A percentile compares a stretch with the other conserved stretches of the same genome.
Evolutionary conservation across 306 rosid genomes (phyloP).

Genomic region (Cucumis cinereus): DNA sequence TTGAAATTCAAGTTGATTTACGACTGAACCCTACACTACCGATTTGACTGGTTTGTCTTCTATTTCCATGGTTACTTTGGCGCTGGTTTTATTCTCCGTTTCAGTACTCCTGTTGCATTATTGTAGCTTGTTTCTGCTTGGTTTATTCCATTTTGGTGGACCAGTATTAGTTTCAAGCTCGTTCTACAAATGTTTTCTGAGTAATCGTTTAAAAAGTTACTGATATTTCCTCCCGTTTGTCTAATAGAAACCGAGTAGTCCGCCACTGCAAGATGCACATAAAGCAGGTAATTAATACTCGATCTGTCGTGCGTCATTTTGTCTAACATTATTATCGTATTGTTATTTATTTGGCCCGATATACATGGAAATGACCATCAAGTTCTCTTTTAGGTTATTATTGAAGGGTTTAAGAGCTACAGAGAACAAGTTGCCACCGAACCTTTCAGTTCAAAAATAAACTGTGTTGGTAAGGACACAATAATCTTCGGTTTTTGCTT

Average conservation of each 20-base stretch:
- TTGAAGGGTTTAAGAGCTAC: constrained; percentile 96
- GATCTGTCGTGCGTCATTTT: neutral
- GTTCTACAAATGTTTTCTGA: neutral
- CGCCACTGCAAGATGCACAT: constrained; percentile 60
- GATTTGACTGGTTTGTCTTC: neutral
- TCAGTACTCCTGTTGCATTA: neutral
- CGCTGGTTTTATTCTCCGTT: neutral
- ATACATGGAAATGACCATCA: constrained; percentile 1
- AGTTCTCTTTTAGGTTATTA: constrained; percentile 40
- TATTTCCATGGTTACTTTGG: neutral
- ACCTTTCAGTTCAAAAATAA: constrained; percentile 91
- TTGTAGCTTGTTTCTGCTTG: neutral
- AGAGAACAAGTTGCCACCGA: constrained; percentile 85
- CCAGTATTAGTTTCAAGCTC: neutral
- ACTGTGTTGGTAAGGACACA: constrained; percentile 76
- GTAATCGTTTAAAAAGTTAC: neutral
- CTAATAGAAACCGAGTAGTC: constrained; percentile 25
- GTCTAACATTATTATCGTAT: neutral
- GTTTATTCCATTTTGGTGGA: neutral
- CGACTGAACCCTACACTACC: neutral
- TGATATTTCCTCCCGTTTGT: constrained; percentile 8
- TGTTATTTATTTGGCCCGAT: neutral
- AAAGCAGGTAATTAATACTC: constrained; percentile 63
- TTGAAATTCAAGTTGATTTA: neutral
- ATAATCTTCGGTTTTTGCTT: constrained; percentile 5